phyloP scores from a whole-genome alignment of 2,329 filamentous ascomycete species.

The Zelopaecilomyces penicillatus region DNA sequence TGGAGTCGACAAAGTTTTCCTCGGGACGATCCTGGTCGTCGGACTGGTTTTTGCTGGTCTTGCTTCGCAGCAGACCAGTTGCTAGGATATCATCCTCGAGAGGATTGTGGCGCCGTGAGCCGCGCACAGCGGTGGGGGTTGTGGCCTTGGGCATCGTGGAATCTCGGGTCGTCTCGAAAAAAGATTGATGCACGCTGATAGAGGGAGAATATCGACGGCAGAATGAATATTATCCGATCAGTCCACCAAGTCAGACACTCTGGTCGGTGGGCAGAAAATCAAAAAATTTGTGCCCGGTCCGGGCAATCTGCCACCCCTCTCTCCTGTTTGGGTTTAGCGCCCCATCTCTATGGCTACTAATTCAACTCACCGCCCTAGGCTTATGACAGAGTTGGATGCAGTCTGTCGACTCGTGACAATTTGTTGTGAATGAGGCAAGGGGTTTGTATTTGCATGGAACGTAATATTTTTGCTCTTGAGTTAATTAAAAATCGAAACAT shows the following conservation, averaged over 20 bases:
- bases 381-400: background rate
- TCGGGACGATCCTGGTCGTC: conserved; percentile 54
- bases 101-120: conserved; percentile 72
- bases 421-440: too few species aligned
- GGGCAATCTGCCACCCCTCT: conserved; percentile 33
- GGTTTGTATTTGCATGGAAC: too few species aligned
- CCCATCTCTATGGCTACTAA: conserved; percentile 1
- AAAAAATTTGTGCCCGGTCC: conserved; percentile 32
- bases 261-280: conserved; percentile 22
- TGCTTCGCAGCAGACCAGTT: conserved; percentile 61
- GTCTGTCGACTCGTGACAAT: too few species aligned
- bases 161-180: background rate
- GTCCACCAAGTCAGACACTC: background rate
- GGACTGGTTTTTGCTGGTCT: conserved; percentile 62
- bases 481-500: too few species aligned
- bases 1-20: conserved; percentile 74
- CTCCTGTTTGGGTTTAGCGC: conserved; percentile 20
- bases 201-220: too few species aligned
- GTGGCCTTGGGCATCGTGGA: conserved; percentile 70
- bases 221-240: too few species aligned
- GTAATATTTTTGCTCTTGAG: too few species aligned
- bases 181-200: too few species aligned
- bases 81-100: conserved; percentile 80
- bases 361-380: conserved; percentile 24
- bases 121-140: conserved; percentile 47